Conservation (phyloP, 352 stramenopile genomes). For the Bremia lactucae region DNA sequence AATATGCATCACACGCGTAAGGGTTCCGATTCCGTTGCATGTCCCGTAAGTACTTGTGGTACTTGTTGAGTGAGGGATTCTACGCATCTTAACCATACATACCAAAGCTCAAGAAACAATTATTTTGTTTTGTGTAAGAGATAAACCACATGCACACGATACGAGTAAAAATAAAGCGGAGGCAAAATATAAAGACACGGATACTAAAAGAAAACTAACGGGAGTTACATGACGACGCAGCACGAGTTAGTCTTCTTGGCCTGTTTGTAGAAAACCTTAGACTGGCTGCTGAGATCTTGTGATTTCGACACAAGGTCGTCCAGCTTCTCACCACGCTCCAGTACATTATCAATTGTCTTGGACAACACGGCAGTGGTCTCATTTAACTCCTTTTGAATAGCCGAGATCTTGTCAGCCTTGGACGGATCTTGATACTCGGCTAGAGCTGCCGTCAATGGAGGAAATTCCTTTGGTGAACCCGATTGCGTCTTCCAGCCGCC, state of each 20-base stretch:
- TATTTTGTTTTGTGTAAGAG: too few relatives aligned
- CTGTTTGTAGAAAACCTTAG: conserved; percentile 99
- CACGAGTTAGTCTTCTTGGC: conserved; percentile 99
- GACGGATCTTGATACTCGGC: conserved; percentile 95
- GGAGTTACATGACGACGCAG: conserved; percentile 92
- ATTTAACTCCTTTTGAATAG: conserved; percentile 99
- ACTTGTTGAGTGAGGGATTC: too few relatives aligned
- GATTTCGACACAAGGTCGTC: conserved; percentile 98
- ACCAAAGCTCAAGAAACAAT: too few relatives aligned
- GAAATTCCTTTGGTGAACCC: conserved; percentile 80
- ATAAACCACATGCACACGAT: too few relatives aligned
- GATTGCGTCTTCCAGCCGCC: conserved; percentile 48
- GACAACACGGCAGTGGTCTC: conserved; percentile 98
- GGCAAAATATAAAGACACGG: too few relatives aligned
- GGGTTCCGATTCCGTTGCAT: too few relatives aligned
- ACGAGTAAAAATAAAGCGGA: too few relatives aligned
- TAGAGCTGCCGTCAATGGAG: conserved; percentile 87
- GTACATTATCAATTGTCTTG: conserved; percentile 98
- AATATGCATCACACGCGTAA: too few relatives aligned
- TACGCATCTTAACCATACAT: too few relatives aligned
- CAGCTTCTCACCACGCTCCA: conserved; percentile 97
- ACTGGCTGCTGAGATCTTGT: conserved; percentile 96
- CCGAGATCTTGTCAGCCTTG: conserved; percentile 99
- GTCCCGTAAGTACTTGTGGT: too few relatives aligned
- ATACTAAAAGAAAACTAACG: too few relatives aligned